Conservation (phyloP, 192 early-diverging fungal species). For the Coemansia sp. region DNA sequence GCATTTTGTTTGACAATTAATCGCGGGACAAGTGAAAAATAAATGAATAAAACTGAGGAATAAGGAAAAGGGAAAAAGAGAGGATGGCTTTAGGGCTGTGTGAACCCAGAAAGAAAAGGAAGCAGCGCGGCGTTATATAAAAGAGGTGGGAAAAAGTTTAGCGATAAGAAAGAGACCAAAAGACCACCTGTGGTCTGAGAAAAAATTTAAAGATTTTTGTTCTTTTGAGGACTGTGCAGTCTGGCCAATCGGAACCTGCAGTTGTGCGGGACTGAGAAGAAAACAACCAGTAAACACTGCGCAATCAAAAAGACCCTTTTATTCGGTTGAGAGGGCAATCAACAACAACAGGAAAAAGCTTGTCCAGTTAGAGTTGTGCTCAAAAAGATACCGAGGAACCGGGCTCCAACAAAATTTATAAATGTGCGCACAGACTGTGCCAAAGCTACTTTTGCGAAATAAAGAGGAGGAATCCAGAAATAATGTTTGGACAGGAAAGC, state of each 20-base stretch:
- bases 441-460: neutral
- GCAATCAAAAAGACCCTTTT: neutral
- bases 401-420: neutral
- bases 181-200: too few species aligned
- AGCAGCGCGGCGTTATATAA: neutral
- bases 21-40: neutral
- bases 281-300: neutral
- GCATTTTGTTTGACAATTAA: neutral
- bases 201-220: neutral
- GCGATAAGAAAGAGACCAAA: neutral
- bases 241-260: slow-evolving; percentile 1
- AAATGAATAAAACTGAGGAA: neutral
- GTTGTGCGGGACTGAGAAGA: neutral
- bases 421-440: neutral
- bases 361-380: neutral
- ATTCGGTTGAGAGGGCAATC: neutral
- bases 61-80: neutral
- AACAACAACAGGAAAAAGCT: neutral
- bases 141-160: neutral
- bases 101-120: neutral
- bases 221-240: neutral
- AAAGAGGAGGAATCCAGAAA: neutral
- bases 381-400: too few species aligned
- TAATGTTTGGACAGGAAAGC: neutral
- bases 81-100: neutral